phyloP scores from a whole-genome alignment of 2,329 filamentous ascomycete species.

The Xylariaceae sp. region DNA sequence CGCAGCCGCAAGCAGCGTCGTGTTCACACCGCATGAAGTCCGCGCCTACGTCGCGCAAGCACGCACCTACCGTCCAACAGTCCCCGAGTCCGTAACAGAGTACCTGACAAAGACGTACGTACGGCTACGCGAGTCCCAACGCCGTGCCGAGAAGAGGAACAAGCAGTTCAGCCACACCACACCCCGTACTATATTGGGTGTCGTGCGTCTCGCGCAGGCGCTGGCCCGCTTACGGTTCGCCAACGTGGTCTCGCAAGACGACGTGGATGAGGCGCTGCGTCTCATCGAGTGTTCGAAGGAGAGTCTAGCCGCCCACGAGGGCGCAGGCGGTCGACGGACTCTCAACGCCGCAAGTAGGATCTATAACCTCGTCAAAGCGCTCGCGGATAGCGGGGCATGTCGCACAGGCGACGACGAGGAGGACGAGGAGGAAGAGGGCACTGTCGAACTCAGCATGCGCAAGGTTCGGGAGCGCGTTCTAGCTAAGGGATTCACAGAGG shows the following conservation, averaged over 20 bases:
- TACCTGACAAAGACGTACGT: constrained; percentile 99
- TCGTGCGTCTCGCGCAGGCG: constrained; percentile 91
- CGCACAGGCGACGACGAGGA: constrained; percentile 68
- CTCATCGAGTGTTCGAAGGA: constrained; percentile 94
- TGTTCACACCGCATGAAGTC: constrained; percentile 92
- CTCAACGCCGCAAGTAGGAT: constrained; percentile 88
- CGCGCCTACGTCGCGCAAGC: constrained; percentile 95
- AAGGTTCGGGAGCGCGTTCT: constrained; percentile 90
- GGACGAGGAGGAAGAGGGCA: constrained; percentile 57
- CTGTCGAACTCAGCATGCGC: constrained; percentile 80
- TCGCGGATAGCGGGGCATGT: constrained; percentile 87
- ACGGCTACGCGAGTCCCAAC: constrained; percentile 88
- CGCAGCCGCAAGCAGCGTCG: constrained; percentile 52
- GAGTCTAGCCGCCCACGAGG: constrained; percentile 76
- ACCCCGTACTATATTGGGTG: constrained; percentile 88
- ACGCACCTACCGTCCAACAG: constrained; percentile 83
- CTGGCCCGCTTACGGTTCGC: constrained; percentile 91
- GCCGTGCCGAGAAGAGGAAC: constrained; percentile 87
- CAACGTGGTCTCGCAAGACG: constrained; percentile 82
- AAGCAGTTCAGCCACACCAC: constrained; percentile 95
- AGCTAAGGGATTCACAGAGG: constrained; percentile 94
- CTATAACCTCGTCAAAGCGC: constrained; percentile 89
- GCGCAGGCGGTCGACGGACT: constrained; percentile 64
- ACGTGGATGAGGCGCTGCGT: constrained; percentile 93
- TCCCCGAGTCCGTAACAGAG: constrained; percentile 85